These are phyloP conservation scores for Tripidium arundinaceum DNA, from an alignment of 202 grass and related monocot genomes.

Conservation along the genomic window DNA sequence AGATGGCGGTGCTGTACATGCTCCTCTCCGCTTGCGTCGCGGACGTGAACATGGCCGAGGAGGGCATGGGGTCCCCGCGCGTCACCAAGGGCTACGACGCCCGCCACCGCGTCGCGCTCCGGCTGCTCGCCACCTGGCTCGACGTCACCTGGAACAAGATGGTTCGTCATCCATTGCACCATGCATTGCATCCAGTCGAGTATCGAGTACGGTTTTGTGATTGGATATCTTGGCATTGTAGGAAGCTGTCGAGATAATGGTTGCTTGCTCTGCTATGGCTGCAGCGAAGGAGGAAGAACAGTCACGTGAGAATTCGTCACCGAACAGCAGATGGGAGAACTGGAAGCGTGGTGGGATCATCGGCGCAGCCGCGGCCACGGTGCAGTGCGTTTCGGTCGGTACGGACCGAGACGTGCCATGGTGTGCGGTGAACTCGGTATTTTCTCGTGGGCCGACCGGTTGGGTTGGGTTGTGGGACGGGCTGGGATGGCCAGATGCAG, in stretches of 20 bases:
- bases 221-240: conserved; percentile 55
- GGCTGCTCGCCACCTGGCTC: conserved; percentile 81
- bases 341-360: conserved; percentile 90
- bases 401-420: neutral
- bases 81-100: conserved; percentile 94
- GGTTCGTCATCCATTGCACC: conserved; percentile 18
- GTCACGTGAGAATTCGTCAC: conserved; percentile 42
- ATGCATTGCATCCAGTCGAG: neutral
- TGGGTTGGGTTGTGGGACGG: no score
- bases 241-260: conserved; percentile 97
- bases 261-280: conserved; percentile 99
- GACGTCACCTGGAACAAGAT: conserved; percentile 90
- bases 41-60: conserved; percentile 61
- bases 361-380: conserved; percentile 44
- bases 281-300: conserved; percentile 73
- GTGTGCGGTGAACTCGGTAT: neutral
- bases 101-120: conserved; percentile 82
- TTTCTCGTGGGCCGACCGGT: neutral
- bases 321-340: conserved; percentile 67
- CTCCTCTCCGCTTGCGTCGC: conserved; percentile 94
- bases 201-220: conserved; percentile 16
- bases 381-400: neutral
- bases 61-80: conserved; percentile 42
- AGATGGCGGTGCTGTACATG: conserved; percentile 77
- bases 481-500: no score